Evolutionary conservation across 2,329 filamentous ascomycete species (phyloP).

Genomic region (Cladophialophora bantiana): DNA sequence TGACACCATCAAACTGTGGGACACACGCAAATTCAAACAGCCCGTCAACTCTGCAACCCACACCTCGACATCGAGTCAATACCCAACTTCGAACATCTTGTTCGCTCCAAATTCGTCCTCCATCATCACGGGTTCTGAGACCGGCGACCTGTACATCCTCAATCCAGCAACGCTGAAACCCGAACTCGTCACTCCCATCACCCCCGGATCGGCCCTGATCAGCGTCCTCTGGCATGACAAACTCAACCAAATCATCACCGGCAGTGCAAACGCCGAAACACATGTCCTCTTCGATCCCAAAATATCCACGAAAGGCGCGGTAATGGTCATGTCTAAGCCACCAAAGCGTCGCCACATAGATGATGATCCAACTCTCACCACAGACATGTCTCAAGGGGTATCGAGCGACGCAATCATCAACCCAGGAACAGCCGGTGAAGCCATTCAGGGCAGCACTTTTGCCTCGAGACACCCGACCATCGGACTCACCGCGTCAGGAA

Average conservation of each 20-base stretch:
- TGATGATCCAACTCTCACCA: conserved; percentile 86
- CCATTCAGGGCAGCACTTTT: conserved; percentile 60
- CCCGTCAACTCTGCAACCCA: conserved; percentile 82
- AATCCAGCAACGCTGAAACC: conserved; percentile 89
- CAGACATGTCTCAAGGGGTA: conserved; percentile 74
- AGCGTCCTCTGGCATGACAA: conserved; percentile 90
- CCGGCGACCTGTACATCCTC: conserved; percentile 87
- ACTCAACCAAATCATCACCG: conserved; percentile 94
- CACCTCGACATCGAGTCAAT: conserved; percentile 81
- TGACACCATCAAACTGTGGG: conserved; percentile 93
- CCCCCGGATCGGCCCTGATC: conserved; percentile 80
- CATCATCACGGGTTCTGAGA: conserved; percentile 86
- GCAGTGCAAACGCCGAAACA: conserved; percentile 87
- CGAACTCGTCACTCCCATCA: conserved; percentile 88
- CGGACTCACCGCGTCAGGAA: conserved; percentile 79
- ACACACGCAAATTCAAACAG: conserved; percentile 92
- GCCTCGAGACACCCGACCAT: conserved; percentile 70
- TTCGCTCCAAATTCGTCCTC: conserved; percentile 85
- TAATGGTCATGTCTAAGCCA: conserved; percentile 87
- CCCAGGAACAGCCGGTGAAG: conserved; percentile 48
- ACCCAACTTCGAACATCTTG: conserved; percentile 82
- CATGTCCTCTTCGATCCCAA: conserved; percentile 89
- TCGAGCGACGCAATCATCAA: conserved; percentile 82
- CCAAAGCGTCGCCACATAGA: conserved; percentile 96
- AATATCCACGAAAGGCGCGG: conserved; percentile 81